phyloP scores from a whole-genome alignment of 2,329 filamentous ascomycete genomes.

The Penicillium freii region DNA sequence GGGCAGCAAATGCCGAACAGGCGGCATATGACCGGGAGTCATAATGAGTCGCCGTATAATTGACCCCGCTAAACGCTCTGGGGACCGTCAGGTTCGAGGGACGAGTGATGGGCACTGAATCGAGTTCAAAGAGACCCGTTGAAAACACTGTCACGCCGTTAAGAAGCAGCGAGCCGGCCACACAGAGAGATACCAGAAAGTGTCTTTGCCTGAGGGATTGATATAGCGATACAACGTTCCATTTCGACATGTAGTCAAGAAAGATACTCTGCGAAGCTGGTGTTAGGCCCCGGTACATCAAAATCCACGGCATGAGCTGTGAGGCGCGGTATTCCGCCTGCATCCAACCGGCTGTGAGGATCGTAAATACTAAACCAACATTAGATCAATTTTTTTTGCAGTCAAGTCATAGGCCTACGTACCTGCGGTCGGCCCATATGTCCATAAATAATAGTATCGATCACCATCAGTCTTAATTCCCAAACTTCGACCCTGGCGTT shows the following conservation, averaged over 20 bases:
- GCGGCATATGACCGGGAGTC: not conserved
- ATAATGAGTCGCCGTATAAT: not conserved
- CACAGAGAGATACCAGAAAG: slow-evolving; percentile 11
- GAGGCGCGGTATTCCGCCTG: slow-evolving; percentile 13
- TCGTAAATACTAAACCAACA: slow-evolving; percentile 6
- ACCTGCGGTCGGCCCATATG: slow-evolving; percentile 15
- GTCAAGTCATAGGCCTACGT: not conserved
- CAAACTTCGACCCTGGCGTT: not conserved
- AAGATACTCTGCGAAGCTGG: slow-evolving; percentile 10
- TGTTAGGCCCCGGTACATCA: slow-evolving; percentile 8
- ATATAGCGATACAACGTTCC: slow-evolving; percentile 9
- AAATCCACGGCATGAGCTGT: slow-evolving; percentile 15
- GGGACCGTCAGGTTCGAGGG: not conserved
- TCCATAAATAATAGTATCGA: slow-evolving; percentile 7
- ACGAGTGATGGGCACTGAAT: not conserved
- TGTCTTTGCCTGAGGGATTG: slow-evolving; percentile 10
- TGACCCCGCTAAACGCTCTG: not conserved
- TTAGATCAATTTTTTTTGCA: not conserved
- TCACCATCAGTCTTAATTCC: slow-evolving; percentile 2
- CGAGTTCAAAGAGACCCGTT: slow-evolving; percentile 4
- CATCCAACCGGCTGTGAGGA: slow-evolving; percentile 6
- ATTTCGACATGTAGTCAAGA: slow-evolving; percentile 13
- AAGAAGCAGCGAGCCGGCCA: slow-evolving; percentile 1
- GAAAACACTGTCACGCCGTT: slow-evolving; percentile 6
- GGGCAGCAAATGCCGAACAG: not conserved